These are phyloP conservation scores for Tephrocybe sp. DNA, from an alignment of 768 basidiomycete species.

Conservation along the genomic window DNA sequence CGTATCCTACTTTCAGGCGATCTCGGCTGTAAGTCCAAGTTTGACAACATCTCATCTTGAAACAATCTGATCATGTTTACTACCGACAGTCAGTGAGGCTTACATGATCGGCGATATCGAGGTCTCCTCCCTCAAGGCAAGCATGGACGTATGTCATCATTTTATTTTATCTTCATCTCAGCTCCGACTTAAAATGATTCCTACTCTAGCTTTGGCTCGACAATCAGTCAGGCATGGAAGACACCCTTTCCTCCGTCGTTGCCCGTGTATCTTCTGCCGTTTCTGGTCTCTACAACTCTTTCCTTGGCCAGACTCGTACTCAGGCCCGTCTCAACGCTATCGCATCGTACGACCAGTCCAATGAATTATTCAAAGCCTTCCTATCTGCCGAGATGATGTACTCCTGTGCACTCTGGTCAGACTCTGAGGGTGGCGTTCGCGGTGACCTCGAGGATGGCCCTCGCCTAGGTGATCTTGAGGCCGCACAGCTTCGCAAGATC, in stretches of 20 bases:
- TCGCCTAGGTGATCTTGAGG: conserved; percentile 67
- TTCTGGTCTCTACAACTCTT: conserved; percentile 66
- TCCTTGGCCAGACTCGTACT: conserved; percentile 71
- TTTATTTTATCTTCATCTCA: conserved; percentile 1
- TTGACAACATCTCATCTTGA: conserved; percentile 1
- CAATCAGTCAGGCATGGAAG: conserved; percentile 59
- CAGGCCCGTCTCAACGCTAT: conserved; percentile 79
- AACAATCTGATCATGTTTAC: conserved; percentile 16
- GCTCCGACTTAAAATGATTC: conserved; percentile 9
- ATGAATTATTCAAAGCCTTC: conserved; percentile 86
- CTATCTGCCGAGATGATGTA: conserved; percentile 93
- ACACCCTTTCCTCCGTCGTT: conserved; percentile 55
- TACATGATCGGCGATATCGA: conserved; percentile 74
- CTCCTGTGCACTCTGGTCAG: conserved; percentile 82
- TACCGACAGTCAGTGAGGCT: conserved; percentile 70
- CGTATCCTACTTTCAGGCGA: conserved; percentile 67
- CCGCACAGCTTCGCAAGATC: conserved; percentile 83
- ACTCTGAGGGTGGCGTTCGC: conserved; percentile 78
- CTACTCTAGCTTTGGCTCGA: conserved; percentile 61
- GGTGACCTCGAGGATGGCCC: conserved; percentile 64
- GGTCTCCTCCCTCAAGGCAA: conserved; percentile 56
- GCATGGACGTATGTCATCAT: conserved; percentile 56
- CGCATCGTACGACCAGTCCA: conserved; percentile 91
- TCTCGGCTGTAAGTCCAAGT: conserved; percentile 56
- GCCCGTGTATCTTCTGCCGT: conserved; percentile 57